Conservation (phyloP, 2,329 filamentous ascomycete species). For the Monosporascus sp. region DNA sequence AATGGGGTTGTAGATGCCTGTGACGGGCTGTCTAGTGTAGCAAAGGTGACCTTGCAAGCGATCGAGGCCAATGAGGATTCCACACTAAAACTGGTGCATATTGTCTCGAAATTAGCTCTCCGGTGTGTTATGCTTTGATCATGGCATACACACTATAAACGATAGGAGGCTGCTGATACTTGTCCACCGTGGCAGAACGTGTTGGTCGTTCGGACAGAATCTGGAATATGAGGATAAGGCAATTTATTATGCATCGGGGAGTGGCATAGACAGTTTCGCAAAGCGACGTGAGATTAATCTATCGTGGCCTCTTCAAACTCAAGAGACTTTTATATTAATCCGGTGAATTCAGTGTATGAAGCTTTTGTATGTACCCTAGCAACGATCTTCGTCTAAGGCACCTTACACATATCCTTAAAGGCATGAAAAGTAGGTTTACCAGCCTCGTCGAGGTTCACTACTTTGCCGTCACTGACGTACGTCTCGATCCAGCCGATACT, state of each 20-base stretch:
- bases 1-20: not conserved
- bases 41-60: not conserved
- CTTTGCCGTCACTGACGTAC: conserved; percentile 13
- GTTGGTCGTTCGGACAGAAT: too few relatives aligned
- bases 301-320: too few relatives aligned
- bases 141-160: too few relatives aligned
- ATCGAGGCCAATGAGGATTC: not conserved
- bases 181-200: too few relatives aligned
- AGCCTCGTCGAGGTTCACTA: conserved; percentile 12
- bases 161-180: too few relatives aligned
- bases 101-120: not conserved
- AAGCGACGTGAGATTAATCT: too few relatives aligned
- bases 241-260: too few relatives aligned
- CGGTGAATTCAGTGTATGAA: too few relatives aligned
- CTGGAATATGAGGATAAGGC: too few relatives aligned
- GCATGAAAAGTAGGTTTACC: conserved; percentile 4
- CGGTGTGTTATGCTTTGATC: not conserved
- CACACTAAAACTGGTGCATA: not conserved
- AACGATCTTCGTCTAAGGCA: not conserved
- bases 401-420: not conserved
- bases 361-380: not conserved
- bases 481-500: conserved; percentile 17
- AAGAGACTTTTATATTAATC: too few relatives aligned
- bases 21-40: not conserved
- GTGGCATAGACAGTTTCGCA: too few relatives aligned